Conservation (phyloP, 441 rosid genomes). For the Francoa sonchifolia region DNA sequence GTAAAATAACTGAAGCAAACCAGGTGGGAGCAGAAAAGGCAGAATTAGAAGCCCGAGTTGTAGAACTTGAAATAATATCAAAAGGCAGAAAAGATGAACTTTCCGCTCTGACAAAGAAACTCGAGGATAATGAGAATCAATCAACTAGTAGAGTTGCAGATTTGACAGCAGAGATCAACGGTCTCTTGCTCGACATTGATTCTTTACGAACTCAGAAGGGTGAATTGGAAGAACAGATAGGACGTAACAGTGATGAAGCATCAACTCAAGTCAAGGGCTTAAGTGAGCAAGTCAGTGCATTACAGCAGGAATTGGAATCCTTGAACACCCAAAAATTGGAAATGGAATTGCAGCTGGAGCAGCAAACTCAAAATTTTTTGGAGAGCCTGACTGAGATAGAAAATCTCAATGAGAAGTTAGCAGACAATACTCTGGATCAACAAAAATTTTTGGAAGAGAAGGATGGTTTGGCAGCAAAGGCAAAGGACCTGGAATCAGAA, state of each 20-base stretch:
- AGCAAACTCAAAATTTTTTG: constrained; percentile 34
- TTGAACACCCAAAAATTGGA: constrained; percentile 41
- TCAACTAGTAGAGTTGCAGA: constrained; percentile 38
- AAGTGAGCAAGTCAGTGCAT: constrained; percentile 24
- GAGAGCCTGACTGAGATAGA: constrained; percentile 32
- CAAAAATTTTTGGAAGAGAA: constrained; percentile 10
- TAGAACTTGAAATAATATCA: constrained; percentile 35
- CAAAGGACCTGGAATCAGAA: constrained; percentile 29
- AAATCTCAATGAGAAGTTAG: constrained; percentile 26
- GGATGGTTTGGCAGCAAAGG: constrained; percentile 8
- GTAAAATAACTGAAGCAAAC: constrained; percentile 33
- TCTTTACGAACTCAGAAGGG: constrained; percentile 25
- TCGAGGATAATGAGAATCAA: constrained; percentile 43
- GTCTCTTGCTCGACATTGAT: constrained; percentile 22
- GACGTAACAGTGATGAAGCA: constrained; percentile 30
- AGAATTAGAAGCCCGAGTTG: constrained; percentile 30
- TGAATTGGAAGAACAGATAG: constrained; percentile 38
- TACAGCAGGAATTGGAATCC: constrained; percentile 43
- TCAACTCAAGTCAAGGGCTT: constrained; percentile 26
- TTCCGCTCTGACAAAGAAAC: constrained; percentile 32
- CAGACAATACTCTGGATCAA: background rate
- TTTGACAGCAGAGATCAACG: constrained; percentile 33
- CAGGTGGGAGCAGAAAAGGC: constrained; percentile 36
- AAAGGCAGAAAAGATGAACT: constrained; percentile 38
- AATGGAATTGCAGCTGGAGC: constrained; percentile 40